Evolutionary conservation across 257 asterid genomes (phyloP).

Genomic region (Solanum sitiens): DNA sequence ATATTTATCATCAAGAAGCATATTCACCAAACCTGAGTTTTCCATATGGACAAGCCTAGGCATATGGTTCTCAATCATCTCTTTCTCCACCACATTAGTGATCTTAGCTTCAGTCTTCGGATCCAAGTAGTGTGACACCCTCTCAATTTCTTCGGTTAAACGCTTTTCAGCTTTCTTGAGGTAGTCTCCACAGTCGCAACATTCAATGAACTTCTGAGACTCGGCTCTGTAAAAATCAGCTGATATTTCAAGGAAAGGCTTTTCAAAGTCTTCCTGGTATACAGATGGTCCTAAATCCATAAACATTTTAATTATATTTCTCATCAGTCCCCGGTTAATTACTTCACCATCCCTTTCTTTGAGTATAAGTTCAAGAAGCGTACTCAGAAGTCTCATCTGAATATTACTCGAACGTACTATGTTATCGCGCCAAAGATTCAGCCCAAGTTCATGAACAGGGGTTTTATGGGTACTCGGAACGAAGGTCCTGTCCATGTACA

Average conservation of each 20-base stretch:
- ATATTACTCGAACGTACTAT: slow-evolving; percentile 66
- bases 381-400: slow-evolving; percentile 55
- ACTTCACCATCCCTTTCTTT: slow-evolving; percentile 79
- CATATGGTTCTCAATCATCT: slow-evolving; percentile 92
- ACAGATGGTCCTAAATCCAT: slow-evolving; percentile 80
- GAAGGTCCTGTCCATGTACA: slow-evolving; percentile 92
- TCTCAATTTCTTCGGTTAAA: slow-evolving; percentile 73
- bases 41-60: slow-evolving; percentile 77
- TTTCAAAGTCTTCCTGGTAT: slow-evolving; percentile 81
- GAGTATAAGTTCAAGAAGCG: slow-evolving; percentile 58
- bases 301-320: slow-evolving; percentile 72
- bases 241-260: slow-evolving; percentile 71
- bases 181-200: slow-evolving; percentile 81
- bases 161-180: slow-evolving; percentile 78
- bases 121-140: slow-evolving; percentile 79
- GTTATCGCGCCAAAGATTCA: slow-evolving; percentile 79
- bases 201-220: slow-evolving; percentile 79
- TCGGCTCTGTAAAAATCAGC: slow-evolving; percentile 78
- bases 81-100: slow-evolving; percentile 67
- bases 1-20: slow-evolving; percentile 69
- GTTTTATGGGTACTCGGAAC: slow-evolving; percentile 56
- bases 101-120: slow-evolving; percentile 60
- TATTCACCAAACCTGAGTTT: slow-evolving; percentile 73
- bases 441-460: slow-evolving; percentile 82
- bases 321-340: slow-evolving; percentile 78